phyloP scores from a whole-genome alignment of 2,329 filamentous ascomycete genomes.

The Aspergillus clavatus region DNA sequence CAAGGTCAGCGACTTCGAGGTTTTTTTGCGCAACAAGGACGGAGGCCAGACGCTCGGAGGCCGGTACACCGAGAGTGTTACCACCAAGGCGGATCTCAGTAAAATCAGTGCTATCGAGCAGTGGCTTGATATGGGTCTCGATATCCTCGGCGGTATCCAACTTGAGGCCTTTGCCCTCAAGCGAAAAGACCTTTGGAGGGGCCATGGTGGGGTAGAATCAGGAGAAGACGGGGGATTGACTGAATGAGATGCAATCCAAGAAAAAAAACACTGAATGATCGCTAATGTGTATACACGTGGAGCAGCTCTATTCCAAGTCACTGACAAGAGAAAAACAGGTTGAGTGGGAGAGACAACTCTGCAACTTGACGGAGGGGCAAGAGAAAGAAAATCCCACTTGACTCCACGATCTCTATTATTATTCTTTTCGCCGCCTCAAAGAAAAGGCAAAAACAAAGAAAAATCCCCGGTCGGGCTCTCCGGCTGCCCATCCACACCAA shows the following conservation, averaged over 20 bases:
- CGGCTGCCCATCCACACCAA: constrained; percentile 18
- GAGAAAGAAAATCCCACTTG: constrained; percentile 9
- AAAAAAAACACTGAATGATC: constrained; percentile 1
- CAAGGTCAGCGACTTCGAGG: constrained; percentile 77
- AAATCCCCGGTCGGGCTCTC: constrained; percentile 12
- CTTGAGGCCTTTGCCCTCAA: constrained; percentile 88
- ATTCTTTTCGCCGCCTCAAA: constrained; percentile 2
- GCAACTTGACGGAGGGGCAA: constrained; percentile 9
- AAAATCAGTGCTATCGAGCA: constrained; percentile 62
- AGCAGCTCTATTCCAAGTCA: not conserved
- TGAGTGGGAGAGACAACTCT: no score
- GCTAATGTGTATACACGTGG: not conserved
- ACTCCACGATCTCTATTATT: constrained; percentile 1
- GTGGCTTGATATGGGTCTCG: constrained; percentile 71
- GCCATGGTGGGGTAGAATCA: constrained; percentile 46
- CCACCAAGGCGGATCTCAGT: constrained; percentile 83
- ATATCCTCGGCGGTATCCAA: constrained; percentile 85
- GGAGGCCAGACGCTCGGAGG: constrained; percentile 77
- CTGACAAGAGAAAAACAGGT: no score
- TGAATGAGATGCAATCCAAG: not conserved
- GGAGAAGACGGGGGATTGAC: constrained; percentile 10
- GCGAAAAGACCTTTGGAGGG: constrained; percentile 64
- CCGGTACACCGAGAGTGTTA: constrained; percentile 87
- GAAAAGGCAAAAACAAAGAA: constrained; percentile 16
- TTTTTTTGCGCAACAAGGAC: constrained; percentile 80